Base-by-base conservation (phyloP, 2,329 filamentous ascomycete species). In the Diaporthe helianthi region DNA sequence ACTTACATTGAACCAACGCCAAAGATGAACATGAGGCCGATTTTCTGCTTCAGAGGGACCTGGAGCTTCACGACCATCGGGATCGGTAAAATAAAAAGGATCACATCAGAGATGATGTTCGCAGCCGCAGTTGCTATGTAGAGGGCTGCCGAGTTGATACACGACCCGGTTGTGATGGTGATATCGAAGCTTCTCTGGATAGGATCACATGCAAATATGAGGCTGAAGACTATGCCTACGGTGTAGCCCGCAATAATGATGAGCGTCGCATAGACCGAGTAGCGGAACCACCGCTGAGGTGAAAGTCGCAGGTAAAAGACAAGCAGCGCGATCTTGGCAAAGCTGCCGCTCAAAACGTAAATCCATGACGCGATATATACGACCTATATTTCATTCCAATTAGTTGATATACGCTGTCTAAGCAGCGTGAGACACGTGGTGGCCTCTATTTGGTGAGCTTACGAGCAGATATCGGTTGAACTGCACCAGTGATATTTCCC, bases 71-170 rank as follows among this genome's bases (percentile, higher is more conserved):
- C 73, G 0, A 86, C 77, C 44, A 84, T 83, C 0, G 80, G 81
- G 33, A 86, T 79, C 0, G 84, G 84, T 2, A 86, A 73, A 0
- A 79, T 72, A 58, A 84, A 83, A 19, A 85, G 79, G 7, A 85
- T 72, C 5, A 86, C 63, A 72, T 86, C 83, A 9, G 83, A 83
- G 19, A 80, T 67, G 54, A 86, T 83, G 69, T 85, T 85, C 22
- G 83, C 76, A 3, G 79, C 80, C 0, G 83, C 83, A 17, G 84
- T 85, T 44, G 81, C 78, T 38, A 86, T 81, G 73, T 85, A 86
- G 31, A 86, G 80, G 1, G 79, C 76, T n/a, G 83, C 79, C 26
- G 80, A 79, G 55, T 83, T 77, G 51, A 87, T 77, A 68, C 84
- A 87, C n/a, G 55, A 75, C 69, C 71, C 83, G 70, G 53, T 76